phyloP scores from a whole-genome alignment of 2,329 filamentous ascomycete genomes.

The Aspergillus udagawae region DNA sequence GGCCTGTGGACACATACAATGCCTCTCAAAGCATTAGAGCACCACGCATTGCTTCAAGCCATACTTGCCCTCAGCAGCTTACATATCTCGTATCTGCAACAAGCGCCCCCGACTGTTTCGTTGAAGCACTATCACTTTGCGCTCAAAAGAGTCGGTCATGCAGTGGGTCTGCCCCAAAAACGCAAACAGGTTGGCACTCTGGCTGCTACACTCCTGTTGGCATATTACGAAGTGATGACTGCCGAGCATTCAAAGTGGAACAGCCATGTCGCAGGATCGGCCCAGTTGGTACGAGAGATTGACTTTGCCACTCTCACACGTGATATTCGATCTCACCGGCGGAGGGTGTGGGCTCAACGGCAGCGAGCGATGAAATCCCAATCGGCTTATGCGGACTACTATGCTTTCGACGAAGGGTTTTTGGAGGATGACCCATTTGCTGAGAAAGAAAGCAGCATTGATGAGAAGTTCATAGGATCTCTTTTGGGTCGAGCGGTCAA shows the following conservation, averaged over 20 bases:
- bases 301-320: constrained; percentile 71
- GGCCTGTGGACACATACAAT: constrained; percentile 69
- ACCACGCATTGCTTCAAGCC: constrained; percentile 84
- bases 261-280: constrained; percentile 80
- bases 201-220: constrained; percentile 81
- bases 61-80: constrained; percentile 83
- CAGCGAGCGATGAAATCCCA: constrained; percentile 18
- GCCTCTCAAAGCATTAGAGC: constrained; percentile 74
- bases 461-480: constrained; percentile 55
- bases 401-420: constrained; percentile 30
- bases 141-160: constrained; percentile 70
- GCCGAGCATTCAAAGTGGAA: constrained; percentile 96
- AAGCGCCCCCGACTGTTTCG: constrained; percentile 69
- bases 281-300: constrained; percentile 76
- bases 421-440: constrained; percentile 41
- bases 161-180: constrained; percentile 64
- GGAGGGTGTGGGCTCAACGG: constrained; percentile 37
- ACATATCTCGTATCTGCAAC: constrained; percentile 80
- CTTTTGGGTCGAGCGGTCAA: constrained; percentile 56
- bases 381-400: constrained; percentile 12
- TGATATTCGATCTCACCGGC: constrained; percentile 63
- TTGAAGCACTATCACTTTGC: constrained; percentile 90
- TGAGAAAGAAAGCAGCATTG: constrained; percentile 46
- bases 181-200: constrained; percentile 75
- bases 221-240: constrained; percentile 91